Evolutionary conservation across 164 flowering plant species (phyloP), one percentile per base, ranked within the genome.

Genomic region (Santalum album): DNA sequence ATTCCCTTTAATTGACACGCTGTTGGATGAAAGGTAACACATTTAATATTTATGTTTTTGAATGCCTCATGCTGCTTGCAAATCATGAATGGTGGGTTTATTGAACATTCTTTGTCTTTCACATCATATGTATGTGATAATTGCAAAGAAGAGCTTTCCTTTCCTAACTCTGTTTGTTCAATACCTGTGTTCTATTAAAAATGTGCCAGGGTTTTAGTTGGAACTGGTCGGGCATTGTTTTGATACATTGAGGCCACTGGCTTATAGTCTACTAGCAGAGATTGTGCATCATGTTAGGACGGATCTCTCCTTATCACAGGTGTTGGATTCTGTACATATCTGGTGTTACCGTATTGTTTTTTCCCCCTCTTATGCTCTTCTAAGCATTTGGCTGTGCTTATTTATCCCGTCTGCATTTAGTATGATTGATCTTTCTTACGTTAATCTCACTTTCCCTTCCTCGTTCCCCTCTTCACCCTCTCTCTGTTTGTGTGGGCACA

Each of bases 241-340:
- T 62, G 99, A 94, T 74, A 81, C 97, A 36, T 72, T 90, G 65
- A 79, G 97, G 65, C 99, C 99, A 45, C 67, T 94, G 75, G 99
- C 99, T 46, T 94, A 90, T 58, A 94, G 99, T 69, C 74, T 94
- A 43, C 75, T 94, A 60, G 99, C 99, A 19, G 99, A 94, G 71
- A 85, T 94, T 74, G 94, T 90, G 55, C 95, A 90, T 74, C 99
- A 89, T 76, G 99, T 94, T 64, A 77, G 97, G 25, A 74, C 61
- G 34, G 95, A 94, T 52, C 95, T 94, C 32, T 82, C 99, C 43
- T 64, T 90, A 57, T 62, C 95, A 39, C 99, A 94, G 99, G 98
- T 92, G 25, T 53, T 29, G 34, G 4, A 4, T 29, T 29, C 34
- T 29, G 34, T 29, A 29, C 4, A 4, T 29, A n/a, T n/a, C n/a